Evolutionary conservation across 768 basidiomycete species (phyloP).

Genomic region (Pleurotus pulmonarius): DNA sequence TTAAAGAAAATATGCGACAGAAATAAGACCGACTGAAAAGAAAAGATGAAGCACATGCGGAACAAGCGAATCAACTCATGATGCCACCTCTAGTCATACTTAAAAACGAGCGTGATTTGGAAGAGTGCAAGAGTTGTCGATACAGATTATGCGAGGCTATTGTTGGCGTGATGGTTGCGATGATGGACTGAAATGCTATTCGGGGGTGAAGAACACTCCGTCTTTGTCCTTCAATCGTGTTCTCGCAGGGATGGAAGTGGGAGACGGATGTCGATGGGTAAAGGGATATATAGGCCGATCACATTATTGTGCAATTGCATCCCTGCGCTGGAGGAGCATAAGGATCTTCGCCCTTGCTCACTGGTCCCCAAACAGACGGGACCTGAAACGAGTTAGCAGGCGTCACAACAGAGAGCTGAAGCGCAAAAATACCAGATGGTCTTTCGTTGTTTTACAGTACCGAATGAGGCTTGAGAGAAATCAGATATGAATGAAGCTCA

Average conservation of each 20-base stretch:
- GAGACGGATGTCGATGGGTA: background rate
- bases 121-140: background rate
- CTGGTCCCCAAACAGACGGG: constrained; percentile 92
- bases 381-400: constrained; percentile 43
- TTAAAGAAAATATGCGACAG: background rate
- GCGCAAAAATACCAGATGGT: constrained; percentile 65
- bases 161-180: background rate
- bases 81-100: background rate
- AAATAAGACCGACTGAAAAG: background rate
- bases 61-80: background rate
- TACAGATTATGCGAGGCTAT: constrained; percentile 5
- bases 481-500: background rate
- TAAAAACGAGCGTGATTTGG: constrained; percentile 7
- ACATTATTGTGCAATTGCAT: constrained; percentile 74
- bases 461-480: constrained; percentile 68
- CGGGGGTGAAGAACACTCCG: background rate
- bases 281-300: constrained; percentile 19
- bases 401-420: constrained; percentile 5
- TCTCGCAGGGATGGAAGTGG: constrained; percentile 2
- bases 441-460: constrained; percentile 91
- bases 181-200: background rate
- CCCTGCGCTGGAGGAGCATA: constrained; percentile 80
- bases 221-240: background rate
- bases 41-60: background rate
- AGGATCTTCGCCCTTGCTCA: constrained; percentile 87